Base-by-base conservation (phyloP, 2,329 filamentous ascomycete genomes). In the Thielaviopsis populi region DNA sequence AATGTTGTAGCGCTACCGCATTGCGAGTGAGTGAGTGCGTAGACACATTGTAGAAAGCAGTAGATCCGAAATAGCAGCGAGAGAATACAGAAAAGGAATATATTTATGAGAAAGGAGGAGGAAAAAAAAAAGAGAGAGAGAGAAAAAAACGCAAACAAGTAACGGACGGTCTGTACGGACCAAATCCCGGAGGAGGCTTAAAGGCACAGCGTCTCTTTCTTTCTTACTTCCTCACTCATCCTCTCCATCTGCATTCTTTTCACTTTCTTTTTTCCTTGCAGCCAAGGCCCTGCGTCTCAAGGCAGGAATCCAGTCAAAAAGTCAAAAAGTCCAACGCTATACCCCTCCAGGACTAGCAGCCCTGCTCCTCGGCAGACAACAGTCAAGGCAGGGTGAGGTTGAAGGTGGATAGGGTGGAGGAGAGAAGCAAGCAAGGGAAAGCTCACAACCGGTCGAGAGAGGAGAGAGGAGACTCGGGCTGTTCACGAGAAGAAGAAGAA, bases 251-350 rank as follows among this genome's bases (percentile, higher is more conserved):
- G 24, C 17, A 8, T 37, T 4, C 50, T 33, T 33, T n/a, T 56
- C 6, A 10, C 50, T n/a, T 24, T 6, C 1, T 17, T 6, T 5
- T 17, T 19, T 33, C 27, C 50, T 56, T 33, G 17, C 10, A n/a
- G 17, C 27, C 50, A 56, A 33, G 33, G 50, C 50, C 50, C 50
- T 56, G 24, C 50, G n/a, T 56, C 27, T 33, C 50, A 56, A 56
- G 50, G 50, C 50, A 56, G 50, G 50, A 56, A 56, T 56, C 50
- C 6, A 56, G 50, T 56, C 50, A 56, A 56, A 54, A 54, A 30
- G 4, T 54, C 50, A 54, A 54, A 56, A 56, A 33, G 50, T 56
- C 50, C 50, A 56, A 33, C 50, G 27, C 50, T 33, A 56, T 56
- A 37, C 50, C 17, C 17, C 24, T 56, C 13, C 50, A 56, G 27